Evolutionary conservation across 352 stramenopile genomes (phyloP).

Genomic region (Plasmopara muralis): DNA sequence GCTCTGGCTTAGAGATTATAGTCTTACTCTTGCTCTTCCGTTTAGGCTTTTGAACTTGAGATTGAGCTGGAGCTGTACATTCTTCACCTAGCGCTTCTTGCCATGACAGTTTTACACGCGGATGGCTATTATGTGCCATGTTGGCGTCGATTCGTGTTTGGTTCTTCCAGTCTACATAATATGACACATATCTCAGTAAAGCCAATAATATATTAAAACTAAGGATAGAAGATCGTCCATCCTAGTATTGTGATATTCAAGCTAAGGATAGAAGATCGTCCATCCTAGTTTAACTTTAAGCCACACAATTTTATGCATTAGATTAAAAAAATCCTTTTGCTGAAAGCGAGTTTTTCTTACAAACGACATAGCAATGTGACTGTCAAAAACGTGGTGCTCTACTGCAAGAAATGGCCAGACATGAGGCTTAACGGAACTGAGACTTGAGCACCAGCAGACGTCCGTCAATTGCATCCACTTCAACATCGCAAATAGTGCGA

Average conservation of each 20-base stretch:
- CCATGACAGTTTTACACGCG: constrained; percentile 26
- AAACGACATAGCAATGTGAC: not conserved
- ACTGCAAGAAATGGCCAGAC: too few species aligned
- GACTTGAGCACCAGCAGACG: constrained; percentile 78
- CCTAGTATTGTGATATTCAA: too few species aligned
- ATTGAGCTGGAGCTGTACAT: not conserved
- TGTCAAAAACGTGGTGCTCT: not conserved
- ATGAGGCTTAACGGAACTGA: constrained; percentile 67
- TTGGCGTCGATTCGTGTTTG: constrained; percentile 7
- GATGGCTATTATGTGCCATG: constrained; percentile 7
- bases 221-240: too few species aligned
- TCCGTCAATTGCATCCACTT: constrained; percentile 80
- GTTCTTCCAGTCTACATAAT: not conserved
- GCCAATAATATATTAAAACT: too few species aligned
- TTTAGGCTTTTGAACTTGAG: constrained; percentile 11
- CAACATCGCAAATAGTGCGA: constrained; percentile 81
- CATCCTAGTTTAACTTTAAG: too few species aligned
- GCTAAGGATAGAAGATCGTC: too few species aligned
- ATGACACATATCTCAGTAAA: too few species aligned
- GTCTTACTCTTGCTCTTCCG: constrained; percentile 12
- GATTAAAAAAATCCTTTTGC: too few species aligned
- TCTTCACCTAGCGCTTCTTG: constrained; percentile 25
- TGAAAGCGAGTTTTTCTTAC: too few species aligned
- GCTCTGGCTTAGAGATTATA: constrained; percentile 10
- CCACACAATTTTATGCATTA: too few species aligned